These are phyloP conservation scores for Penicillium thymicola DNA, from an alignment of 2,329 filamentous ascomycete species.

Conservation along the genomic window DNA sequence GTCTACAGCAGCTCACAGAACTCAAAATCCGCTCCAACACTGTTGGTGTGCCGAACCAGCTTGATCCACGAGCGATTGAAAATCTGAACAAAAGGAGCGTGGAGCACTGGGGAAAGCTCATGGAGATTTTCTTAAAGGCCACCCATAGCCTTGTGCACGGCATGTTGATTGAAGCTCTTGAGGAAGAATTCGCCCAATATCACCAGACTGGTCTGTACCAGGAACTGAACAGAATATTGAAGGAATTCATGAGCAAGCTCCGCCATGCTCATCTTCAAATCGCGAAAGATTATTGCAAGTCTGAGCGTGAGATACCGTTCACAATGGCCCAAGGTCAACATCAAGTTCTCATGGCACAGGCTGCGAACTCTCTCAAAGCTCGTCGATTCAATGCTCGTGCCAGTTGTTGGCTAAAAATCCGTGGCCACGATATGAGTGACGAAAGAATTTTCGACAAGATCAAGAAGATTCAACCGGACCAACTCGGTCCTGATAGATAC, in stretches of 20 bases:
- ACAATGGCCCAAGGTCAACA: slow-evolving; percentile 46
- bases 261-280: slow-evolving; percentile 37
- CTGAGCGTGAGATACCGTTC: slow-evolving; percentile 56
- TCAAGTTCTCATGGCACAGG: slow-evolving; percentile 18
- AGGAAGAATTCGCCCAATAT: slow-evolving; percentile 35
- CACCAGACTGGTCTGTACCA: slow-evolving; percentile 36
- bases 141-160: slow-evolving; percentile 30
- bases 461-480: slow-evolving; percentile 25
- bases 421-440: slow-evolving; percentile 10
- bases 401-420: slow-evolving; percentile 9
- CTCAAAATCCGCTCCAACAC: slow-evolving; percentile 44
- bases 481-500: slow-evolving; percentile 36
- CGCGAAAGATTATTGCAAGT: slow-evolving; percentile 51
- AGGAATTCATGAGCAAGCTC: slow-evolving; percentile 47
- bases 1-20: not conserved
- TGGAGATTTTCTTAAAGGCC: slow-evolving; percentile 41
- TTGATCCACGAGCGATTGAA: slow-evolving; percentile 60
- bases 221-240: slow-evolving; percentile 41
- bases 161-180: slow-evolving; percentile 47
- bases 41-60: slow-evolving; percentile 58
- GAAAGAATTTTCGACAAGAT: slow-evolving; percentile 18
- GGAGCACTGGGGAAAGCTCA: slow-evolving; percentile 55
- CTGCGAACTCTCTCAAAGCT: slow-evolving; percentile 8
- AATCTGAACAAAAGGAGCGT: slow-evolving; percentile 57
- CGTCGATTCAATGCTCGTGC: slow-evolving; percentile 23